Conservation (phyloP, 2,329 filamentous ascomycete species). For the Botryotinia narcissicola region DNA sequence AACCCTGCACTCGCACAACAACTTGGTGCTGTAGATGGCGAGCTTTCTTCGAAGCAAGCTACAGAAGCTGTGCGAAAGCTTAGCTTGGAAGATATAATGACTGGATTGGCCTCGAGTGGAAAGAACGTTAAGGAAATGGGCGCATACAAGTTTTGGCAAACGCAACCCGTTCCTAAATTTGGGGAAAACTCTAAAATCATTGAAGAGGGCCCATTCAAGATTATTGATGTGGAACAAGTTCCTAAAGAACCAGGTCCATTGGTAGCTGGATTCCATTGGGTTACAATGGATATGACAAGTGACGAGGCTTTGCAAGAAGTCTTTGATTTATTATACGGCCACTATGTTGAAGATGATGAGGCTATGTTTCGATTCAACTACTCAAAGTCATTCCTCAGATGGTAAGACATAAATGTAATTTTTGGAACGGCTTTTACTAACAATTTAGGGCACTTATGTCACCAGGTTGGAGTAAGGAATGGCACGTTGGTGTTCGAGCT, state of each 20-base stretch:
- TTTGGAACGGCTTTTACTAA: constrained; percentile 26
- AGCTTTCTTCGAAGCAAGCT: constrained; percentile 42
- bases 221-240: constrained; percentile 75
- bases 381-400: constrained; percentile 82
- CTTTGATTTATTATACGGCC: constrained; percentile 84
- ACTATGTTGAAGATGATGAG: constrained; percentile 97
- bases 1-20: constrained; percentile 71
- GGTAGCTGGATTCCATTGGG: constrained; percentile 88
- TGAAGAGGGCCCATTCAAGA: constrained; percentile 80
- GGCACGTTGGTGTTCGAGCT: constrained; percentile 92
- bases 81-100: constrained; percentile 69
- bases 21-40: constrained; percentile 41
- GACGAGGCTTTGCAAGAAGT: constrained; percentile 82
- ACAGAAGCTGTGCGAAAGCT: constrained; percentile 59
- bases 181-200: constrained; percentile 55
- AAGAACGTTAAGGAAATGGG: constrained; percentile 97
- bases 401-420: constrained; percentile 52
- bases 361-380: constrained; percentile 99
- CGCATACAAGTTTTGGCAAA: constrained; percentile 98
- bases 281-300: constrained; percentile 79
- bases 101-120: constrained; percentile 69
- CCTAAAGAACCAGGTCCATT: constrained; percentile 73
- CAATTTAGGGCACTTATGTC: constrained; percentile 78
- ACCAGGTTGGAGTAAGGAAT: constrained; percentile 89
- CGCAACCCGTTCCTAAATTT: constrained; percentile 90